Conservation (phyloP, 176 grass and related monocot species). For the Carex kokanica region DNA sequence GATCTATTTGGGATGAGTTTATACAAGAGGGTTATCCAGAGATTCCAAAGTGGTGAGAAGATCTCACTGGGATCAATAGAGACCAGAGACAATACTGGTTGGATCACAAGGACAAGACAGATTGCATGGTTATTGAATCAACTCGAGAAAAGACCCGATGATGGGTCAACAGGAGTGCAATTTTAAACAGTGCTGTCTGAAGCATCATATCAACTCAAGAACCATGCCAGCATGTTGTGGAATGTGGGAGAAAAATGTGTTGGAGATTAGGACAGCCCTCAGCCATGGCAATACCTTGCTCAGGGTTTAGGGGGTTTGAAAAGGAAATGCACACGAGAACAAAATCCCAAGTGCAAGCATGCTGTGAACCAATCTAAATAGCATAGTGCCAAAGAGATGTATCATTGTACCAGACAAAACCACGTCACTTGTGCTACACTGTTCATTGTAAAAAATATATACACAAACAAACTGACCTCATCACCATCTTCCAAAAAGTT, state of each 20-base stretch:
- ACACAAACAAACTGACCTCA: conserved; percentile 51
- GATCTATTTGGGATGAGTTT: neutral
- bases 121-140: neutral
- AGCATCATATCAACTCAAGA: conserved; percentile 5
- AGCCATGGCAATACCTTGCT: neutral
- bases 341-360: neutral
- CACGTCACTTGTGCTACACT: neutral
- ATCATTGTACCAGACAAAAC: neutral
- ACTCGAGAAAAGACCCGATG: neutral
- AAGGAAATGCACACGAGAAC: neutral
- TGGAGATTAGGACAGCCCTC: neutral
- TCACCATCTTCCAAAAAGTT: conserved; percentile 86
- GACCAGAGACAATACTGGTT: neutral
- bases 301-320: neutral
- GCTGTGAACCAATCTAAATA: neutral
- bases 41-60: neutral
- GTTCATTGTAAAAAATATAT: conserved; percentile 16
- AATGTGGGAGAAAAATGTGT: neutral
- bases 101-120: neutral
- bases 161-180: neutral
- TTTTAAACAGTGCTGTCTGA: neutral
- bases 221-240: neutral
- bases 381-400: neutral
- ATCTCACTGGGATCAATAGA: neutral
- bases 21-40: neutral